A percentile compares a stretch with the other conserved stretches of the same genome.
phyloP scores from a whole-genome alignment of 1,139 yeast genomes.

The Eremothecium gossypii region DNA sequence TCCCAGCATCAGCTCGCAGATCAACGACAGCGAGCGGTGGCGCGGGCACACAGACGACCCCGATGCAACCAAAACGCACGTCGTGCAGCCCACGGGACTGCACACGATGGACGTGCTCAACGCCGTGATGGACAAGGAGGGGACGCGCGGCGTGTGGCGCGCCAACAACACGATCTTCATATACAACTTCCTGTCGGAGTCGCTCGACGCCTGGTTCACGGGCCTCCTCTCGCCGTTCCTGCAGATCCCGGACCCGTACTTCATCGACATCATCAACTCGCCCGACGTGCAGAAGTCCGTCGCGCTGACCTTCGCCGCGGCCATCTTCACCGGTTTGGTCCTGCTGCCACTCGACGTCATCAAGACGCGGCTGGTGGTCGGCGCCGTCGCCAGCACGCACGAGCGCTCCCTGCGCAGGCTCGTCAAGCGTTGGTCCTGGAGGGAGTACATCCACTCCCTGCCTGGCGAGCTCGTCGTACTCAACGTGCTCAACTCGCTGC shows the following conservation, averaged over 20 bases:
- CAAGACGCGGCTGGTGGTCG: slow-evolving; percentile 65
- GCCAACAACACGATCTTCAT: slow-evolving; percentile 83
- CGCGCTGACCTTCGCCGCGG: slow-evolving; percentile 58
- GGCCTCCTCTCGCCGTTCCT: slow-evolving; percentile 76
- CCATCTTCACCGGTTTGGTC: slow-evolving; percentile 64
- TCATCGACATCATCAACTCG: slow-evolving; percentile 74
- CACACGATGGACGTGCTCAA: slow-evolving; percentile 66
- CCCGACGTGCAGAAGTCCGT: slow-evolving; percentile 66
- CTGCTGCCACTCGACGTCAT: slow-evolving; percentile 78
- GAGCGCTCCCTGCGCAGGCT: slow-evolving; percentile 32
- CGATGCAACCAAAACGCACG: slow-evolving; percentile 13
- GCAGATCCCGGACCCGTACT: slow-evolving; percentile 85
- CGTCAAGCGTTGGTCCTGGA: slow-evolving; percentile 32
- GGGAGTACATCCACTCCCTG: slow-evolving; percentile 27
- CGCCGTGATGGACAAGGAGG: slow-evolving; percentile 64
- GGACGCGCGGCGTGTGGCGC: slow-evolving; percentile 75
- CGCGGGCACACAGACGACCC: slow-evolving; percentile 2
- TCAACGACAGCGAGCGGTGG: slow-evolving; percentile 8
- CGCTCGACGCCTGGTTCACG: slow-evolving; percentile 86
- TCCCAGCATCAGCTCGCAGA: slow-evolving; percentile 23
- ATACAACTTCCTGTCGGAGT: slow-evolving; percentile 62
- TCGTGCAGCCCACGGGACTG: slow-evolving; percentile 51
- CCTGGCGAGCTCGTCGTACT: slow-evolving; percentile 22
- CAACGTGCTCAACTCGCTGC: slow-evolving; percentile 47
- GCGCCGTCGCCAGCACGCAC: slow-evolving; percentile 30